Base-by-base conservation (phyloP, 2,329 filamentous ascomycete genomes). In the Pseudogymnoascus sp. region DNA sequence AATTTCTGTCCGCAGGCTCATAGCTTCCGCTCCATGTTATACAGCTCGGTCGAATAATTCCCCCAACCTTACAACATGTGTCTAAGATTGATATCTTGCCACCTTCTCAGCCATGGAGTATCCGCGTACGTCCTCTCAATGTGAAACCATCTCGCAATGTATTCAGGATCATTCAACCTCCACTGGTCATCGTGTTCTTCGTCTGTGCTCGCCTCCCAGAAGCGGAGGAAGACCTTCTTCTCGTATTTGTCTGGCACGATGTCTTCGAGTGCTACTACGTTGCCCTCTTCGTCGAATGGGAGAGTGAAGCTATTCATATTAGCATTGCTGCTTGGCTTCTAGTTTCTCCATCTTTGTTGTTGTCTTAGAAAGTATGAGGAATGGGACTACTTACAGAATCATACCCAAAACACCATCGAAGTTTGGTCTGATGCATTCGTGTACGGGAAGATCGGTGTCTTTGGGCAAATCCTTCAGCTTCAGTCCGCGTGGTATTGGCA, bases 161-260 rank as follows among this genome's bases (percentile, higher is more conserved):
- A 54, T 33, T 54, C 47, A 33, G 47, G 47, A 8, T 54, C 47
- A 21, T 54, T 54, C 29, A 54, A 4, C 9, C 29, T 54, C 47
- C 47, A 54, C 29, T 54, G 47, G 29, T 54, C n/a, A 54, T 54
- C 47, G 29, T 54, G 29, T 33, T 33, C 47, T 54, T 54, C 47
- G 7, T 54, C 47, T 17, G 13, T 29, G 29, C 47, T 54, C 33
- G 47, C 47, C 11, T 54, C 29, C 47, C 47, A 54, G 47, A 54
- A 54, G 9, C 47, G 47, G 4, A 54, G 47, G 26, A 54, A 54
- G n/a, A 54, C 47, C 13, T 54, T 26, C n/a, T 54, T 54, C 5
- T 54, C 47, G 15, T 54, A 54, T 54, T 33, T 15, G 7, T 54
- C 29, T 7, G 47, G 47, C 1, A 54, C 26, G 2, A 54, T 8